Conservation (phyloP, 108 stramenopile species). For the Cyclotella choctawhatcheeana region DNA sequence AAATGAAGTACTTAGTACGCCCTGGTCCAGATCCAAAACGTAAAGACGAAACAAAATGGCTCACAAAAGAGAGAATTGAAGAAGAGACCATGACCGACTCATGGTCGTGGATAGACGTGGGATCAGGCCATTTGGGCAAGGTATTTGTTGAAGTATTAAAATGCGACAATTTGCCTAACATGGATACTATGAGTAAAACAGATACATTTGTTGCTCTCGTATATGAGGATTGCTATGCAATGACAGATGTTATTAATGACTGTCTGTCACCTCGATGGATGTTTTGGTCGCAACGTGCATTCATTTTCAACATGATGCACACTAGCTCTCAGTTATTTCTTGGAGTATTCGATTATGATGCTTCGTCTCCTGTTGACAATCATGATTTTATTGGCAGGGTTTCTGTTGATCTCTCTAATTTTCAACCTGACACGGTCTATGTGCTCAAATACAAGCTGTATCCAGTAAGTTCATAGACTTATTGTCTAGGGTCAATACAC, state of each 20-base stretch:
- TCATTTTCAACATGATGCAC: conserved; percentile 73
- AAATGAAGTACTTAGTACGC: conserved; percentile 54
- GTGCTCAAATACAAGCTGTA: conserved; percentile 68
- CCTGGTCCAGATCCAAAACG: conserved; percentile 76
- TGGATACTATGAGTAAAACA: conserved; percentile 75
- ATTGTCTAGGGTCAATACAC: not conserved
- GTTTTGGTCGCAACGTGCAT: conserved; percentile 83
- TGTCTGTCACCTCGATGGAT: conserved; percentile 77
- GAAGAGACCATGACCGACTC: conserved; percentile 55
- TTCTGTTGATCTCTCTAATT: conserved; percentile 70
- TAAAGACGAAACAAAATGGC: conserved; percentile 68
- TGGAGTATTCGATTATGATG: conserved; percentile 81
- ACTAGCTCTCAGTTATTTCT: conserved; percentile 65
- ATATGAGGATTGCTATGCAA: conserved; percentile 66
- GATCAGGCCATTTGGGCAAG: conserved; percentile 70
- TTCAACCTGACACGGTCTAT: conserved; percentile 66
- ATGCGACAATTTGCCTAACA: conserved; percentile 76
- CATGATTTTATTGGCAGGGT: conserved; percentile 83
- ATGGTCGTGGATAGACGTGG: conserved; percentile 67
- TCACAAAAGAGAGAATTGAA: conserved; percentile 64
- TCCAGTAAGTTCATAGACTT: conserved; percentile 39
- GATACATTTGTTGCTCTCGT: conserved; percentile 78
- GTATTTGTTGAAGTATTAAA: conserved; percentile 72
- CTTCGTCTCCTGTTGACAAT: conserved; percentile 27
- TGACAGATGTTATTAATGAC: conserved; percentile 82